Evolutionary conservation across 176 grass and related monocot species (phyloP), one percentile per base, ranked within the genome.

Genomic region (Carex kokanica): DNA sequence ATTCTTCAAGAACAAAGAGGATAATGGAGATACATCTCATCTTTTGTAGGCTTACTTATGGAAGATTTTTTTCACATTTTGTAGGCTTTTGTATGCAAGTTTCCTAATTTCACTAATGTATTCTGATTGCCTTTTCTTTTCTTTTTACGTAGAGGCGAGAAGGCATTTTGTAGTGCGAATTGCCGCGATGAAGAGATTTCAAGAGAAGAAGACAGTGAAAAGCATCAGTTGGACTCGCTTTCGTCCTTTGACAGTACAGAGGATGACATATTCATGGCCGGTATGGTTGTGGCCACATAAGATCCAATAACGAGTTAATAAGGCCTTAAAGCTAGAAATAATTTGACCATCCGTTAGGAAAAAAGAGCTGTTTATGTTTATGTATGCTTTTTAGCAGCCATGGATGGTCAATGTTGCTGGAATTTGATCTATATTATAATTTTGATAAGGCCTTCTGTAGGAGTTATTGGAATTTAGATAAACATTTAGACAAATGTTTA

Each of bases 171-270:
- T 88, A 93, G 91, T 74, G 47, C 57, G 29, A 63, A 5, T 47
- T 99, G 97, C 91, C 89, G 97, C 2, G 91, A 96, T 78, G 64
- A 94, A 23, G 86, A 93, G 87, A 95, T 95, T 85, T 72, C 84
- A 79, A 81, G 87, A 29, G 93, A 96, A 15, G 93, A 93, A 84
- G 88, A 93, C 60, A 83, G 78, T 2, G 88, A 93, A 88, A 93
- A 96, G 41, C 75, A 47, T 38, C 72, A 60, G 18, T 25, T 85
- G 12, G 79, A 83, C 55, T 93, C 86, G 1, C 86, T 84, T 74
- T 86, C 61, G 34, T 90, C 89, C 53, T 79, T 86, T 49, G 74
- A 93, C 53, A 93, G 47, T 68, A 64, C 80, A 29, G 80, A 82
- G 73, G 73, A 98, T 25, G 97, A 96, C 52, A 94, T 89, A 81